Evolutionary conservation across 352 stramenopile species (phyloP).

Genomic region (Phytophthora cryptogea): DNA sequence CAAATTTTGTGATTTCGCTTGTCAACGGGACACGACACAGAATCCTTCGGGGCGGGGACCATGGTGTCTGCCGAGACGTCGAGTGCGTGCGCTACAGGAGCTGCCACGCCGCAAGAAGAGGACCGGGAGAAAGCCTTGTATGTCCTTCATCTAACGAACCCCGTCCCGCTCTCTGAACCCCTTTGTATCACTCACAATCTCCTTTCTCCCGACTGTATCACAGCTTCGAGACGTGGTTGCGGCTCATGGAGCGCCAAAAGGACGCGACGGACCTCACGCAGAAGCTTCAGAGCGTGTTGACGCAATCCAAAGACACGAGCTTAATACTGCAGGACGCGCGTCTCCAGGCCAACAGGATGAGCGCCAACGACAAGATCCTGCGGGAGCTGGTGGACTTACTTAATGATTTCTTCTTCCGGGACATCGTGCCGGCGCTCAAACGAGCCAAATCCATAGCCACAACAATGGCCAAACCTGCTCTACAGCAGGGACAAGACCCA

Average conservation of each 20-base stretch:
- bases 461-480: background rate
- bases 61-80: constrained; percentile 8
- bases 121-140: constrained; percentile 37
- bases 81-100: background rate
- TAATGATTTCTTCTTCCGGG: constrained; percentile 36
- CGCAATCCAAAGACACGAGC: background rate
- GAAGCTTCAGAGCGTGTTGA: constrained; percentile 20
- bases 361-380: constrained; percentile 26
- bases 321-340: constrained; percentile 10
- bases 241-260: constrained; percentile 39
- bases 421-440: constrained; percentile 33
- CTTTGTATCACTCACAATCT: constrained; percentile 10
- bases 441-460: constrained; percentile 8
- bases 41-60: background rate
- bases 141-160: constrained; percentile 2
- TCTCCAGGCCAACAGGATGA: constrained; percentile 23
- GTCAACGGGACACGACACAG: constrained; percentile 8
- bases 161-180: background rate
- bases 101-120: background rate
- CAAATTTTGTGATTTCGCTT: constrained; percentile 7
- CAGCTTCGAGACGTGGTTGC: constrained; percentile 41
- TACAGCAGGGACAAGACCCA: constrained; percentile 18
- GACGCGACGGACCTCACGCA: constrained; percentile 17
- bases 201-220: background rate
- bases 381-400: constrained; percentile 21